Base-by-base conservation (phyloP, 2,329 filamentous ascomycete species). In the Diaporthe ilicicola region DNA sequence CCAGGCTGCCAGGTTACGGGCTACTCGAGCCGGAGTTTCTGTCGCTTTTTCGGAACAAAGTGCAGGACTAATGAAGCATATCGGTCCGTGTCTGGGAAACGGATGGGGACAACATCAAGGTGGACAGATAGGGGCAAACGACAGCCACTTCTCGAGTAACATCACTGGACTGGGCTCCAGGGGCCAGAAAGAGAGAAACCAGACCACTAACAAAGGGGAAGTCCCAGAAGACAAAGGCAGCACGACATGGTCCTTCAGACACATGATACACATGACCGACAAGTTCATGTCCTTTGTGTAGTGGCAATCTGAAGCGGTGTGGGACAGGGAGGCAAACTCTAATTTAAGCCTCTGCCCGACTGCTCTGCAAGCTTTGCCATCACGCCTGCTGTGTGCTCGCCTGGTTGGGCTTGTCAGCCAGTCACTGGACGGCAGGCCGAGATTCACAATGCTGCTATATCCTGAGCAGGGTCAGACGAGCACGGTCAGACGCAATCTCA, bases 21-120 rank as follows among this genome's bases (percentile, higher is more conserved):
- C 12, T 64, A 13, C 44, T 50, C 50, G 42, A 10, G 59, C 29
- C 29, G 19, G 29, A 19, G 42, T 48, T 12, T 24, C 22, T 24
- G 44, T 37, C 42, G 50, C 42, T 13, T 12, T n/a, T 19, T n/a
- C n/a, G 42, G 27, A 22, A 24, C 17, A 12, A 48, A 29, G 4
- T 48, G 27, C 22, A 50, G 44, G 59, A 50, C 59, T 50, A 64
- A 29, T 48, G 22, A 64, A 50, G 59, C 27, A 10, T 64, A 64
- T 50, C 29, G n/a, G 44, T 50, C 59, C 42, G 59, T 37, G 44
- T 50, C 59, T 64, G 27, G 42, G 50, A 64, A 27, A 34, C n/a
- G 56, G 56, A 48, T n/a, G 42, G n/a, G 42, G 27, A 62, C 34
- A 32, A 44, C 32, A 53, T 24, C 10, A 6, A 34, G 50, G 37